These are phyloP conservation scores for Tephrocybe rancida DNA, from an alignment of 768 basidiomycete genomes.

Conservation along the genomic window DNA sequence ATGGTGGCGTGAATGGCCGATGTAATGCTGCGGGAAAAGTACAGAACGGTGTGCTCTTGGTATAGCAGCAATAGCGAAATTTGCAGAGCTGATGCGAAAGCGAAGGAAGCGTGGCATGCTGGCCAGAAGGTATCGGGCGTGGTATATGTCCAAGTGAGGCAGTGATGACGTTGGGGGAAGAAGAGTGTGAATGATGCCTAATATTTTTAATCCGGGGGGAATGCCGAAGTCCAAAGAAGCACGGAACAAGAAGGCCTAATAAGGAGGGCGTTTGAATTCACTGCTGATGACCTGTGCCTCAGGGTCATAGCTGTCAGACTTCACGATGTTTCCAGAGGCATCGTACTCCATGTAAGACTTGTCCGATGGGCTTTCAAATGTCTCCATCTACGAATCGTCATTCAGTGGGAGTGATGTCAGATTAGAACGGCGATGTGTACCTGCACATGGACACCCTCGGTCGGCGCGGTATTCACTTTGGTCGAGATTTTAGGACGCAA, in stretches of 20 bases:
- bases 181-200: constrained; percentile 4
- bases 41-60: background rate
- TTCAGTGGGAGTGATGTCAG: constrained; percentile 4
- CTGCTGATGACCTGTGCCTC: constrained; percentile 60
- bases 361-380: constrained; percentile 52
- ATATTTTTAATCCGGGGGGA: constrained; percentile 1
- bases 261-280: constrained; percentile 66
- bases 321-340: constrained; percentile 52
- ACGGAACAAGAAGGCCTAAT: constrained; percentile 23
- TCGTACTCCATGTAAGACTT: constrained; percentile 55
- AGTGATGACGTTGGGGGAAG: background rate
- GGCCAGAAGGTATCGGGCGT: background rate
- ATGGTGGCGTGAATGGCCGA: background rate
- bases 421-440: constrained; percentile 27
- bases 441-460: constrained; percentile 64
- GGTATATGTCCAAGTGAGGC: constrained; percentile 10
- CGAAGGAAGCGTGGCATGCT: background rate
- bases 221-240: background rate
- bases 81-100: background rate
- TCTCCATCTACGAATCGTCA: constrained; percentile 57
- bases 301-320: constrained; percentile 50
- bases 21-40: background rate
- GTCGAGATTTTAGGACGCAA: constrained; percentile 36
- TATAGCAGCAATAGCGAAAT: background rate
- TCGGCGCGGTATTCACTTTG: constrained; percentile 35